phyloP scores from a whole-genome alignment of 192 early-diverging fungal genomes.

The Podila minutissima region DNA sequence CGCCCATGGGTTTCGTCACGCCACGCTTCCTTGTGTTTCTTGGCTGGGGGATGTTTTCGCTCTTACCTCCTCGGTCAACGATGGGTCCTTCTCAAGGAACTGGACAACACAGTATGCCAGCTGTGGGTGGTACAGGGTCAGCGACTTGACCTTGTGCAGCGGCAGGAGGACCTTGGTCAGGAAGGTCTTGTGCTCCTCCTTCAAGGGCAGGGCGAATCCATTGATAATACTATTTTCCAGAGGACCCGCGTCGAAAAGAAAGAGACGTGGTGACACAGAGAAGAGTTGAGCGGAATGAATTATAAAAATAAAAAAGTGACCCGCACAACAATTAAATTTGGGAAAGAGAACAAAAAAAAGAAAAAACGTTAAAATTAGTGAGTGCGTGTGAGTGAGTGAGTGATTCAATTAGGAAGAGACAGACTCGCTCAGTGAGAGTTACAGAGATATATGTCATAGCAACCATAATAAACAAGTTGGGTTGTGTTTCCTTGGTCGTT shows the following conservation, averaged over 20 bases:
- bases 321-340: neutral
- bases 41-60: too few species aligned
- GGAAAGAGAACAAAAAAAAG: neutral
- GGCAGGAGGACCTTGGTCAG: constrained; percentile 93
- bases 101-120: constrained; percentile 98
- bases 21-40: too few species aligned
- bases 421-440: neutral
- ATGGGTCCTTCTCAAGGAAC: constrained; percentile 98
- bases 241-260: constrained; percentile 5
- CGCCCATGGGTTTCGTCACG: neutral
- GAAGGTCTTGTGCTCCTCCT: constrained; percentile 99
- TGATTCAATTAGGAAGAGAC: neutral
- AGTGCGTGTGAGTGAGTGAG: neutral
- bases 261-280: constrained; percentile 4
- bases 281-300: neutral
- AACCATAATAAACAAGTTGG: too few species aligned
- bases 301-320: neutral
- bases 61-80: constrained; percentile 85
- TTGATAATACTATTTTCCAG: constrained; percentile 93
- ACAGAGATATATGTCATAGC: neutral
- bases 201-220: constrained; percentile 97
- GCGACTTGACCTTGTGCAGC: constrained; percentile 94
- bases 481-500: too few species aligned
- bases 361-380: neutral
- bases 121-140: constrained; percentile 96